Percentiles rank a stretch among this genome's conserved stretches.
Evolutionary conservation across 371 early-diverging fungal genomes (phyloP).

Genomic region (Entomophthora muscae): DNA sequence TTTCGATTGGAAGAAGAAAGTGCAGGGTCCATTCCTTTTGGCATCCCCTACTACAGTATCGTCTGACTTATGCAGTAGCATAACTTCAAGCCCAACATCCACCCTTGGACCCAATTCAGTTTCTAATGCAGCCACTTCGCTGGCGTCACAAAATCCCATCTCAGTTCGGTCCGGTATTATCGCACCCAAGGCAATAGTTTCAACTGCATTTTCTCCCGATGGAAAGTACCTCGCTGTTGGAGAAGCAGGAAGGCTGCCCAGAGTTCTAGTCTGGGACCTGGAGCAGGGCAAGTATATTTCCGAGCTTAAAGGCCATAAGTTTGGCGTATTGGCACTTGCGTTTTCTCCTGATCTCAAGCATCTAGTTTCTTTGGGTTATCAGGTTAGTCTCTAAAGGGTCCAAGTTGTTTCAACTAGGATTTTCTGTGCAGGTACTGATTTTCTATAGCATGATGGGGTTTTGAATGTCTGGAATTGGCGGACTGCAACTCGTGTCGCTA

Average conservation of each 20-base stretch:
- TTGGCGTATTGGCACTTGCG: slow-evolving; percentile 46
- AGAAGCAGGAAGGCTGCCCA: slow-evolving; percentile 72
- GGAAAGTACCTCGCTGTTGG: slow-evolving; percentile 62
- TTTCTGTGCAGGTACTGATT: too few species aligned
- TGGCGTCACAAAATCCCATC: neutral
- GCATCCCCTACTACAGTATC: neutral
- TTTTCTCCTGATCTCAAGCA: slow-evolving; percentile 55
- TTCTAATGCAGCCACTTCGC: slow-evolving; percentile 8
- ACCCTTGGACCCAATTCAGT: slow-evolving; percentile 3
- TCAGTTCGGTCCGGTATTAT: slow-evolving; percentile 10
- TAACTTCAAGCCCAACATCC: neutral
- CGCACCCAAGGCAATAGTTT: slow-evolving; percentile 17
- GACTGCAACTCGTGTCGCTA: slow-evolving; percentile 39
- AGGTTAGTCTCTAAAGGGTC: too few species aligned
- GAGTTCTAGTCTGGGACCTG: slow-evolving; percentile 56
- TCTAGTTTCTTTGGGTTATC: slow-evolving; percentile 65
- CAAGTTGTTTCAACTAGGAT: too few species aligned
- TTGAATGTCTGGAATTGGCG: slow-evolving; percentile 72
- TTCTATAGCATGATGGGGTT: slow-evolving; percentile 68
- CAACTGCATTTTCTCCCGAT: slow-evolving; percentile 53
- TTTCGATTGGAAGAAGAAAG: slow-evolving; percentile 45
- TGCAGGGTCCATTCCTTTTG: slow-evolving; percentile 38
- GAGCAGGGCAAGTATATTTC: slow-evolving; percentile 27
- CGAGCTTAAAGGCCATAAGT: slow-evolving; percentile 60
- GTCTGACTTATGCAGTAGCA: neutral